A percentile compares a stretch with the other conserved stretches of the same genome.
phyloP scores from a whole-genome alignment of 345 rosid genomes.

The Hevea brasiliensis region DNA sequence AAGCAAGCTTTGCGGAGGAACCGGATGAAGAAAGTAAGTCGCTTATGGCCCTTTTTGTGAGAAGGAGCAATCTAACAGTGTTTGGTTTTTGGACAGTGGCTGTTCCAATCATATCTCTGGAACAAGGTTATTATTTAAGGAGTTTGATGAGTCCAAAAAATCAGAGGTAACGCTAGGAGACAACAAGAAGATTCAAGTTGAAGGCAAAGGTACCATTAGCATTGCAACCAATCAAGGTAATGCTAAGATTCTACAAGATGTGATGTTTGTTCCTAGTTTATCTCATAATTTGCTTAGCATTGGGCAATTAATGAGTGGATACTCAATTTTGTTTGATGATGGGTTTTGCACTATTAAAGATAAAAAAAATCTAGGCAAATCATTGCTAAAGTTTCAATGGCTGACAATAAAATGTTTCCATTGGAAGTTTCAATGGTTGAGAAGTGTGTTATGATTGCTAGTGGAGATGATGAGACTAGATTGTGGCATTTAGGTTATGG shows the following conservation, averaged over 20 bases:
- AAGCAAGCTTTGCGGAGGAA: too few relatives aligned
- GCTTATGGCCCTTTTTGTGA: too few relatives aligned
- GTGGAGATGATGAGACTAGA: not conserved
- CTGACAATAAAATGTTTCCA: not conserved
- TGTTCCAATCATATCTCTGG: not conserved
- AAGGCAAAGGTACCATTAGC: too few relatives aligned
- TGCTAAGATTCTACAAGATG: too few relatives aligned
- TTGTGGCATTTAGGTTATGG: not conserved
- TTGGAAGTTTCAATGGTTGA: not conserved
- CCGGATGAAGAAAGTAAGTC: too few relatives aligned
- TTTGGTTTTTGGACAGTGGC: not conserved
- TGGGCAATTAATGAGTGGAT: not conserved
- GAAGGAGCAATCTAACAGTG: too few relatives aligned
- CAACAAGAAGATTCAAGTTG: too few relatives aligned
- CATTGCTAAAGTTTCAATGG: not conserved
- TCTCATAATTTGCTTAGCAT: not conserved
- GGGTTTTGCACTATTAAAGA: not conserved
- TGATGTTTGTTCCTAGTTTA: too few relatives aligned
- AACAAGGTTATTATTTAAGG: too few relatives aligned
- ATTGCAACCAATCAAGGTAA: too few relatives aligned
- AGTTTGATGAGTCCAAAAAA: too few relatives aligned
- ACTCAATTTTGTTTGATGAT: not conserved
- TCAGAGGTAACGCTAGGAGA: too few relatives aligned
- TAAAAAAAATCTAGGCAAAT: not conserved
- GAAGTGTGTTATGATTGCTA: not conserved